Evolutionary conservation across 2,329 filamentous ascomycete genomes (phyloP).

Genomic region (Aureobasidium lini): DNA sequence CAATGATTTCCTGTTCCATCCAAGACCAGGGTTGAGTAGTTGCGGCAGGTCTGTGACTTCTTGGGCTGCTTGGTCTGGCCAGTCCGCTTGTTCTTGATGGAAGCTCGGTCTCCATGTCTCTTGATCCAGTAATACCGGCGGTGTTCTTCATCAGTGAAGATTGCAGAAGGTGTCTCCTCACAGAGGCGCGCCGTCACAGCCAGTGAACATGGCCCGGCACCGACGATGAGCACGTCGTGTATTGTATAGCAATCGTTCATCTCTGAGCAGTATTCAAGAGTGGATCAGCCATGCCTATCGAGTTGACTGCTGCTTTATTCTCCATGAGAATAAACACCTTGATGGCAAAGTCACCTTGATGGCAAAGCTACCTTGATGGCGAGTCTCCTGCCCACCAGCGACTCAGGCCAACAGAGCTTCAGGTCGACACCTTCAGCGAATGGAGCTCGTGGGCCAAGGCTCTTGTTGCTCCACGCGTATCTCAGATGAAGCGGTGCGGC

Average conservation of each 20-base stretch:
- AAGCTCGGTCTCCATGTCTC: slow-evolving; percentile 54
- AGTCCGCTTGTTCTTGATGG: slow-evolving; percentile 46
- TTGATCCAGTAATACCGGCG: slow-evolving; percentile 72
- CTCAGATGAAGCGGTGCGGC: too few species aligned
- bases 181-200: slow-evolving; percentile 64
- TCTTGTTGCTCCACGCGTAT: too few species aligned
- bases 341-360: neutral
- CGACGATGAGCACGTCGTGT: slow-evolving; percentile 50
- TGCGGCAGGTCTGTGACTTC: slow-evolving; percentile 15
- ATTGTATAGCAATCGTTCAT: neutral
- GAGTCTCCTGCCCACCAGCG: too few species aligned
- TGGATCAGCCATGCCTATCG: neutral
- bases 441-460: too few species aligned
- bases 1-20: slow-evolving; percentile 57
- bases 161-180: slow-evolving; percentile 65
- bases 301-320: neutral
- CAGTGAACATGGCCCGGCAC: slow-evolving; percentile 67
- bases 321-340: neutral
- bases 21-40: slow-evolving; percentile 52
- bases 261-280: too few species aligned
- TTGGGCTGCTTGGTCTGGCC: slow-evolving; percentile 34
- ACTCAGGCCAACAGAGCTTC: too few species aligned
- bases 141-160: slow-evolving; percentile 79
- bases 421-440: too few species aligned
- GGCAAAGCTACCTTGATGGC: too few species aligned